Base-by-base conservation (phyloP, 192 early-diverging fungal species). In the Chytriomyces sp. region DNA sequence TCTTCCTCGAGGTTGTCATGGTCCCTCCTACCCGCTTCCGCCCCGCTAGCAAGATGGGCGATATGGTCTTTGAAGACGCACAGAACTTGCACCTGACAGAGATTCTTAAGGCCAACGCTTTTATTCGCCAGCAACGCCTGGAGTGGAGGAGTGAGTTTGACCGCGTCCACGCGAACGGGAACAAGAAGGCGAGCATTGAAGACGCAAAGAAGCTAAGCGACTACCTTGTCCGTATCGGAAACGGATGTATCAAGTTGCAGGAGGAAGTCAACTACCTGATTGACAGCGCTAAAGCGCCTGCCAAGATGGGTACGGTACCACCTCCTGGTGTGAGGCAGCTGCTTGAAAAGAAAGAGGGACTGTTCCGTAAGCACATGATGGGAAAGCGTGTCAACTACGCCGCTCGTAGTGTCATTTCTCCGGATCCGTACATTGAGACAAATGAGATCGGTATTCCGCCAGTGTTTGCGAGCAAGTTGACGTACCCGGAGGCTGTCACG, bases 351-450 rank as follows among this genome's bases (percentile, higher is more conserved):
- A 99, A 99, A 86, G 94, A 98, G 76, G 98, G 98, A 71, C 82
- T 99, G 59, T 98, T 99, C 84, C 87, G 98, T 58, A 97, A 95
- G 84, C 95, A 99, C 80, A 97, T 99, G 96, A 99, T 99, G 98
- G 98, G 98, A 60, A 99, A 99, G 83, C 92, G 98, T 74, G 98
- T 99, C 81, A 99, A 99, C 85, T 98, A 91, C 76, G 95, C 98
- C 3, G 98, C 96, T 6, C 91, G 98, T 57, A 93, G 91, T 52
- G 98, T 99, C 59, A 99, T 99, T 77, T 93, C 91, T 63, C 98
- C 98, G 10, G 98, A 99, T 77, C 94, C 95, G 7, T 94, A 96
- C 74, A 92, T 99, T 58, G 97, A 99, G 71, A 98, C 96, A 2
- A 91, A 89, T 75, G 97, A 99, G 82, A 96, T 99, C 59, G 97